Conservation (phyloP, 192 early-diverging fungal genomes). For the Coemansia sp. region DNA sequence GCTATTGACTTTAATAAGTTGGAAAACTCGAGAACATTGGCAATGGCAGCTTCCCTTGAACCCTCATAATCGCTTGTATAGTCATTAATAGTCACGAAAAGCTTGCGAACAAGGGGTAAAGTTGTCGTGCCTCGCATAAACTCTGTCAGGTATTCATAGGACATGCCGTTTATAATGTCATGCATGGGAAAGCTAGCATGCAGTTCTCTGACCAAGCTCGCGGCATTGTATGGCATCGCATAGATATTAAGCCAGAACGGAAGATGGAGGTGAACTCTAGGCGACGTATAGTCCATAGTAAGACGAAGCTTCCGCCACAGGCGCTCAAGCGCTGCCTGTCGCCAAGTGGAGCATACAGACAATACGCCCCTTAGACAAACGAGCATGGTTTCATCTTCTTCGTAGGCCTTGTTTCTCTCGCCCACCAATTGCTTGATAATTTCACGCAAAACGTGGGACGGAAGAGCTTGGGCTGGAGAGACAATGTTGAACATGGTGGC, state of each 20-base stretch:
- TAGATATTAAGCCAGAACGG: background rate
- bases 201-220: background rate
- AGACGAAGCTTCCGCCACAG: background rate
- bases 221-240: background rate
- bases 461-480: too few species aligned
- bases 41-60: background rate
- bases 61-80: background rate
- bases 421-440: too few species aligned
- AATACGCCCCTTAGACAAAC: background rate
- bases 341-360: background rate
- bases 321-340: background rate
- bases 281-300: background rate
- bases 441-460: too few species aligned
- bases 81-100: background rate
- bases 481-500: too few species aligned
- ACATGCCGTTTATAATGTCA: background rate
- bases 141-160: background rate
- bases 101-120: background rate
- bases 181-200: background rate
- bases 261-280: background rate
- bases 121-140: background rate
- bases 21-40: background rate
- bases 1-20: background rate
- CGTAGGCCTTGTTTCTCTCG: too few species aligned
- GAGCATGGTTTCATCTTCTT: too few species aligned